Evolutionary conservation across 495 filamentous ascomycete species (phyloP), one percentile per base, ranked within the genome.

Genomic region (Penicillium arizonense): DNA sequence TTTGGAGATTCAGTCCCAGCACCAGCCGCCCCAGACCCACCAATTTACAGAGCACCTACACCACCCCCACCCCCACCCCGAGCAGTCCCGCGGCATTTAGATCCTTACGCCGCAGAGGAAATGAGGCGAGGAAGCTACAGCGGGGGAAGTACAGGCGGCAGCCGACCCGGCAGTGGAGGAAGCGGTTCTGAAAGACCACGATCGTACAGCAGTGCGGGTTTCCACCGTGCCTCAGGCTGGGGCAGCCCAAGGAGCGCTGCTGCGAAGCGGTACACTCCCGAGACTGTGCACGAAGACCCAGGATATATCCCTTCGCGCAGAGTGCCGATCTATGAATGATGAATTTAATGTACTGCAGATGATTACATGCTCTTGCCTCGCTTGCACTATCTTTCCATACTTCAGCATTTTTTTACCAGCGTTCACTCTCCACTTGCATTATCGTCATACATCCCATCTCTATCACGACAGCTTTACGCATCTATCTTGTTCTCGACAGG

Each of bases 181-280:
- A 68, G 65, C 44, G 45, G 67, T 10, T 62, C 64, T 5, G 67
- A 71, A 26, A 58, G 60, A 20, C 52, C 58, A 1, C 53, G 66
- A 6, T 59, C 63, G 3, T 67, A 50, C 10, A 64, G 61, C 33
- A 57, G 36, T 44, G 61, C 61, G 2, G 63, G 61, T 1, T 43
- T 53, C n/a, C 39, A 52, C 1, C 53, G 54, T 1, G n/a, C 35
- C 8, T 43, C 53, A 0, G 55, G 63, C 0, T 59, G 47, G 40
- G 50, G 51, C 4, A 63, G 59, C 18, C 63, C 63, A 8, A 49
- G 60, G 1, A 53, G 42, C 21, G 40, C 61, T 3, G 44, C 52
- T 20, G 55, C 53, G 5, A 63, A 65, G 30, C 44, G 63, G 11
- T 65, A 63, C 44, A 48, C 58, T 3, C 60, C 60, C 0, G 55